Percentiles rank a stretch among this genome's conserved stretches.
Conservation (phyloP, 1,284 basidiomycete genomes). For the Stygiomarasmius scandens region DNA sequence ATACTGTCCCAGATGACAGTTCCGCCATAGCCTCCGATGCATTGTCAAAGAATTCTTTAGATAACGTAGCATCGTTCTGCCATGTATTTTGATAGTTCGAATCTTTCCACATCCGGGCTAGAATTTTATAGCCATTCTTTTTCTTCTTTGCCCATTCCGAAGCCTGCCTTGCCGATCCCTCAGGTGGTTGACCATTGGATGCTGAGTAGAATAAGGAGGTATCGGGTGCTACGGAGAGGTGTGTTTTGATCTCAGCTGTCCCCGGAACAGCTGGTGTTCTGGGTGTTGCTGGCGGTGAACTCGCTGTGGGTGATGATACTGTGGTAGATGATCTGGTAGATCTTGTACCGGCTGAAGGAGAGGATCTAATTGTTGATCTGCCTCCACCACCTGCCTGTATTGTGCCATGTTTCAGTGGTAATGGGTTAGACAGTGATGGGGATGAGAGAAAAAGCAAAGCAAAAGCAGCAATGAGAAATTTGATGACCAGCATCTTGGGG, state of each 20-base stretch:
- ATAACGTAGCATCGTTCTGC: background rate
- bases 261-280: background rate
- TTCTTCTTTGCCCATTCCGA: background rate
- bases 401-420: background rate
- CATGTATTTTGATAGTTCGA: background rate
- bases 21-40: background rate
- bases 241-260: background rate
- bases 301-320: too few species aligned
- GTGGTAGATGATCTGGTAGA: too few species aligned
- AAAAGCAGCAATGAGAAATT: background rate
- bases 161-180: background rate
- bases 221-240: background rate
- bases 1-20: background rate
- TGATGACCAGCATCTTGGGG: constrained; percentile 1
- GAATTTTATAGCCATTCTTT: background rate
- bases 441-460: background rate
- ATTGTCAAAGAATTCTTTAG: background rate
- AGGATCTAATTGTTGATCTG: too few species aligned
- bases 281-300: background rate
- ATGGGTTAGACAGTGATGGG: background rate
- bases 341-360: too few species aligned
- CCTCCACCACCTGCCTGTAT: too few species aligned
- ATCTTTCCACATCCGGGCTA: background rate
- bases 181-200: background rate
- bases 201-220: background rate